Conservation (phyloP, 2,329 filamentous ascomycete species). For the Fusarium drepaniforme region DNA sequence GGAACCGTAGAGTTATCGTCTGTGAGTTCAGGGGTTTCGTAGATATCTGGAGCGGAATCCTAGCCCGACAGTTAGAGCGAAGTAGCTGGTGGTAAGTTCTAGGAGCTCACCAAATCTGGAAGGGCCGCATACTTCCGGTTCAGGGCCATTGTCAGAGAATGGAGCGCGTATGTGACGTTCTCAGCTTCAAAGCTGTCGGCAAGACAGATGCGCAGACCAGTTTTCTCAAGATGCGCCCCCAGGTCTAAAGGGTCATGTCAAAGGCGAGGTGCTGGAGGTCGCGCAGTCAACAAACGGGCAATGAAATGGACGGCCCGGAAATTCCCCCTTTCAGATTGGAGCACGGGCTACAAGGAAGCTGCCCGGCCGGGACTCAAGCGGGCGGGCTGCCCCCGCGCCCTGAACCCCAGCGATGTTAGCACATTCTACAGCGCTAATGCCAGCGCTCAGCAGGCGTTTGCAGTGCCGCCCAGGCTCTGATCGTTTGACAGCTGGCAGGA, state of each 20-base stretch:
- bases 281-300: conserved; percentile 9
- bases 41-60: conserved; percentile 95
- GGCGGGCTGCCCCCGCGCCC: neutral
- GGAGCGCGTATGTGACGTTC: neutral
- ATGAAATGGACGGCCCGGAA: neutral
- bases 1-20: conserved; percentile 90
- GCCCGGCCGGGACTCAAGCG: neutral
- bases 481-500: neutral
- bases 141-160: conserved; percentile 71
- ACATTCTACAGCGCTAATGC: conserved; percentile 14
- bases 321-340: conserved; percentile 18
- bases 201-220: neutral
- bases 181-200: neutral
- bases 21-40: conserved; percentile 93
- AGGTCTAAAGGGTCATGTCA: conserved; percentile 2
- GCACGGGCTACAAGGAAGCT: neutral
- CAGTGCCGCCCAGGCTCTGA: conserved; percentile 12
- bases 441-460: conserved; percentile 1
- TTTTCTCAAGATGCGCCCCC: neutral
- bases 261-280: conserved; percentile 6
- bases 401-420: conserved; percentile 13
- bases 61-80: conserved; percentile 51
- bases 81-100: conserved; percentile 6
- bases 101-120: conserved; percentile 75
- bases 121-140: conserved; percentile 86